Conservation (phyloP, 1,284 basidiomycete genomes). For the Ustilago crameri region DNA sequence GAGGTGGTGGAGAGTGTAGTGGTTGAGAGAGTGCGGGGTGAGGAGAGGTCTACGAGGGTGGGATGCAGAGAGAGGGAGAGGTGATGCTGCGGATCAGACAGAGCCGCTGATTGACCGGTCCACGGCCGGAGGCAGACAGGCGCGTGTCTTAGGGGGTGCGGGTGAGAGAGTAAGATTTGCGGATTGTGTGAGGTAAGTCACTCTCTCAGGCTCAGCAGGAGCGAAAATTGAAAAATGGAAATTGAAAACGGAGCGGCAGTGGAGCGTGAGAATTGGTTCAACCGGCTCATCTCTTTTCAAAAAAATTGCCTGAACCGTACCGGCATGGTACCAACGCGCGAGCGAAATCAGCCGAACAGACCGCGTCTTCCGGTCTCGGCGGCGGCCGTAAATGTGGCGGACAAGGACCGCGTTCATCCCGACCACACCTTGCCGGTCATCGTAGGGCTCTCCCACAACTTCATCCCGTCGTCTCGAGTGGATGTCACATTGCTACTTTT, state of each 20-base stretch:
- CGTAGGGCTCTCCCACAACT: too few species aligned
- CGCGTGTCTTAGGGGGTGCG: conserved; percentile 10
- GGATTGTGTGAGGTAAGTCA: conserved; percentile 20
- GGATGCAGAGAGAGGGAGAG: conserved; percentile 1
- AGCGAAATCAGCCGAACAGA: background rate
- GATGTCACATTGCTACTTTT: too few species aligned
- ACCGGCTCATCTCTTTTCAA: conserved; percentile 21
- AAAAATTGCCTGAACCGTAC: background rate
- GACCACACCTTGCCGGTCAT: too few species aligned
- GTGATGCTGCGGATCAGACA: background rate
- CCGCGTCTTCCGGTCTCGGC: background rate
- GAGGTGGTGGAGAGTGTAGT: background rate
- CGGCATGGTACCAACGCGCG: background rate
- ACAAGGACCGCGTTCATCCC: too few species aligned
- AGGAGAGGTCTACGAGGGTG: background rate
- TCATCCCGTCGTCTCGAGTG: too few species aligned
- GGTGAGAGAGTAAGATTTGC: conserved; percentile 21
- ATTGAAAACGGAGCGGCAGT: background rate
- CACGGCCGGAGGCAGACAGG: conserved; percentile 2
- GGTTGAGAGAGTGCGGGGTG: background rate
- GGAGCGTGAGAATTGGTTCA: conserved; percentile 9
- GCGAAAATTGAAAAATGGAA: conserved; percentile 4
- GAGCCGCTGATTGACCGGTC: conserved; percentile 11
- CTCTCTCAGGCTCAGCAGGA: conserved; percentile 1
- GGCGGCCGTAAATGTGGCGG: background rate